A percentile compares a stretch with the other conserved stretches of the same genome.
phyloP scores from a whole-genome alignment of 129 eudicot species.

The Kitagawia praeruptora region DNA sequence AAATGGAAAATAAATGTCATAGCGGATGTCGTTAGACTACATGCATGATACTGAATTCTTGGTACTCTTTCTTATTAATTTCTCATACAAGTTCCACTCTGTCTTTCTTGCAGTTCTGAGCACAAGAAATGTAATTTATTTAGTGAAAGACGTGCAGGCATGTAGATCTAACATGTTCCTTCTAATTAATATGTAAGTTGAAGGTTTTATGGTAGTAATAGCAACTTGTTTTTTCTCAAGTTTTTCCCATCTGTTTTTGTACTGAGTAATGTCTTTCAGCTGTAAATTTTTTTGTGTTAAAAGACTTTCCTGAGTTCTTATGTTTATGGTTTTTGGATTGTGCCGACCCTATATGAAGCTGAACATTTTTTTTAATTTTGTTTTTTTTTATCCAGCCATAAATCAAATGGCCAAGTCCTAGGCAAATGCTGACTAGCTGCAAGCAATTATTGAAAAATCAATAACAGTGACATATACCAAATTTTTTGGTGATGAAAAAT shows the following conservation, averaged over 20 bases:
- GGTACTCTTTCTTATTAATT: background rate
- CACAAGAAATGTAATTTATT: slow-evolving; percentile 27
- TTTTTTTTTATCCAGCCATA: too few relatives aligned
- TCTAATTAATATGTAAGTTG: slow-evolving; percentile 25
- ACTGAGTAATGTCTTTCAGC: background rate
- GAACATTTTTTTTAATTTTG: background rate
- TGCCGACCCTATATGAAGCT: background rate
- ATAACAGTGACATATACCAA: background rate
- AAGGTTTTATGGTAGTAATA: slow-evolving; percentile 17
- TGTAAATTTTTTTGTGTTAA: background rate
- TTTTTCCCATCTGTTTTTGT: background rate
- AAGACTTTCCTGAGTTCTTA: background rate
- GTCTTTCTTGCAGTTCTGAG: slow-evolving; percentile 25
- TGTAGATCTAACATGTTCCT: slow-evolving; percentile 34
- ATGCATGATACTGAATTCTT: background rate
- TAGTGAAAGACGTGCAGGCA: slow-evolving; percentile 20
- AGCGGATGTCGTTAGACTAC: background rate
- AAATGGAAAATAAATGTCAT: background rate
- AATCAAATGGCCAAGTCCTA: background rate
- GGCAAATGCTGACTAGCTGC: background rate
- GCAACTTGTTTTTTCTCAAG: slow-evolving; percentile 4
- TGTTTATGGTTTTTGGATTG: background rate
- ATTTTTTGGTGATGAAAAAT: background rate
- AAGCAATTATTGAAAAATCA: background rate
- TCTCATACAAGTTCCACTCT: background rate